Evolutionary conservation across 139 green algal species (phyloP).

Genomic region (Trebouxia sp.): DNA sequence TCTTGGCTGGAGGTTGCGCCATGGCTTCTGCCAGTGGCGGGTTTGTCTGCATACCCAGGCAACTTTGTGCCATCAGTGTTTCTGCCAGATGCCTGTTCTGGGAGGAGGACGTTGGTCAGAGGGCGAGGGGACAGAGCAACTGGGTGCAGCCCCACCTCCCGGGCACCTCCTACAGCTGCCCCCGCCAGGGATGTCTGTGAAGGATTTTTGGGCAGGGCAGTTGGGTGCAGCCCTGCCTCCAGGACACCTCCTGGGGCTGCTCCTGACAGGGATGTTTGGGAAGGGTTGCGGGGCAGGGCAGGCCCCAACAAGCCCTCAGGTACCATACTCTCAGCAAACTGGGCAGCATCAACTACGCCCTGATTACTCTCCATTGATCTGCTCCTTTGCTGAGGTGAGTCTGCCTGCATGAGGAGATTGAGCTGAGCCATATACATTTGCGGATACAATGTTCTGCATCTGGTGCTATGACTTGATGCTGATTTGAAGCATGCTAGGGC

Average conservation of each 20-base stretch:
- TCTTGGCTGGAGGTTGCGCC: too few species aligned
- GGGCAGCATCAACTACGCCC: constrained; percentile 3
- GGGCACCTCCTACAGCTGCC: not conserved
- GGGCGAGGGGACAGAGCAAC: too few species aligned
- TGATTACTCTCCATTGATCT: not conserved
- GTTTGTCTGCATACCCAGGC: too few species aligned
- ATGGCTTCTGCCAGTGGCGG: too few species aligned
- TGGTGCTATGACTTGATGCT: too few species aligned
- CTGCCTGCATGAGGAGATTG: not conserved
- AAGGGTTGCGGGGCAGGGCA: constrained; percentile 1
- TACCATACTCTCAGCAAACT: constrained; percentile 18
- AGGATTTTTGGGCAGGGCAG: not conserved
- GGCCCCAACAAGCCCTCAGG: not conserved
- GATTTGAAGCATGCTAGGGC: too few species aligned
- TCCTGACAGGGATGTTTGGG: not conserved
- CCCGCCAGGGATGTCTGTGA: not conserved
- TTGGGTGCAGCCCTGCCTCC: not conserved
- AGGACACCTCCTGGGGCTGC: constrained; percentile 18
- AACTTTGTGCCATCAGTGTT: too few species aligned
- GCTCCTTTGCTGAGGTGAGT: not conserved
- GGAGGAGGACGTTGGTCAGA: too few species aligned
- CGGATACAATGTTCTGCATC: too few species aligned
- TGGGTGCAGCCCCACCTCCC: not conserved
- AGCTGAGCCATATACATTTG: too few species aligned
- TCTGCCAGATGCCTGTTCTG: too few species aligned